Evolutionary conservation across 75 land plant genomes (phyloP).

Genomic region (Cryptomeria japonica): DNA sequence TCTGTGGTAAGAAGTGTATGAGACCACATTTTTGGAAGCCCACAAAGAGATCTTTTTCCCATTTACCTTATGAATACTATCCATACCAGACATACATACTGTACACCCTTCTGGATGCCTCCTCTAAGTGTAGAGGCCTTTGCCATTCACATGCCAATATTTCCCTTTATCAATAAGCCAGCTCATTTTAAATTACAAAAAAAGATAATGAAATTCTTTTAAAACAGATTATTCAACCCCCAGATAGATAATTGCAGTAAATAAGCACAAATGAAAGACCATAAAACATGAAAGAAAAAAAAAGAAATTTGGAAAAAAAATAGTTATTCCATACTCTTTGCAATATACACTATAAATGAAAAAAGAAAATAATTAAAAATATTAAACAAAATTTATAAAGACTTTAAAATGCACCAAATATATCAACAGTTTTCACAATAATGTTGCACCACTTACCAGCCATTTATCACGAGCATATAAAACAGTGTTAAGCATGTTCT

Average conservation of each 20-base stretch:
- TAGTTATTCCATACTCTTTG: background rate
- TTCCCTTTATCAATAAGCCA: background rate
- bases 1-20: too few relatives aligned
- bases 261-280: background rate
- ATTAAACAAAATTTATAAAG: background rate
- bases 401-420: slow-evolving; percentile 6
- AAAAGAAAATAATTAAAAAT: background rate
- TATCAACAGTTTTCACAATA: background rate
- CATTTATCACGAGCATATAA: slow-evolving; percentile 98
- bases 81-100: background rate
- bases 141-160: background rate
- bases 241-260: background rate
- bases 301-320: background rate
- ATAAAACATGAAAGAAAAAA: background rate
- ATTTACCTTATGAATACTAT: background rate
- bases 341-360: background rate
- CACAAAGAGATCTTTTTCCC: background rate
- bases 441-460: slow-evolving; percentile 70
- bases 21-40: background rate
- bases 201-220: background rate
- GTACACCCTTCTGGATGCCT: background rate
- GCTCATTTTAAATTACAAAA: background rate
- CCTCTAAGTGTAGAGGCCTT: background rate
- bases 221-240: background rate
- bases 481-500: slow-evolving; percentile 96